These are phyloP conservation scores for Chenopodium formosanum DNA, from an alignment of 148 eudicot species.

Conservation along the genomic window DNA sequence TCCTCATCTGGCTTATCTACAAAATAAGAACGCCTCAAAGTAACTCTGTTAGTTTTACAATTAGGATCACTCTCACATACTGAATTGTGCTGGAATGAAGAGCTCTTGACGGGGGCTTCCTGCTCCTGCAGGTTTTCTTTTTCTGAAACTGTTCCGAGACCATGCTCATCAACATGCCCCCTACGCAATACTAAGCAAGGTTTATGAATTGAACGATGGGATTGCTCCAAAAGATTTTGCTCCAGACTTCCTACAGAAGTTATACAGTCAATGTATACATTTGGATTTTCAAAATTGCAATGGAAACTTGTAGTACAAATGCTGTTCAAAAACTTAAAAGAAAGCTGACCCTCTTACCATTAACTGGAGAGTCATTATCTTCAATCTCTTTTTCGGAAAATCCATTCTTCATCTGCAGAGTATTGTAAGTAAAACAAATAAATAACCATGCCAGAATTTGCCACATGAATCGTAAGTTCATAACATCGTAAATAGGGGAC, in stretches of 20 bases:
- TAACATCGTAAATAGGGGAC: background rate
- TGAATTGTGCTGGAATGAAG: constrained; percentile 18
- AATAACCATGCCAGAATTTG: background rate
- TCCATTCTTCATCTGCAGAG: constrained; percentile 38
- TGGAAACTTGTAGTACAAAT: background rate
- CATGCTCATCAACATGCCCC: constrained; percentile 30
- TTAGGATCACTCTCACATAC: constrained; percentile 15
- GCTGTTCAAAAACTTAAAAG: background rate
- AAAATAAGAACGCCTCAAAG: constrained; percentile 64
- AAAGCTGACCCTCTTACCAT: constrained; percentile 38
- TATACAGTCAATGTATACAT: constrained; percentile 8
- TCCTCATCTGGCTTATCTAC: constrained; percentile 36
- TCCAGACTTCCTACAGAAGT: constrained; percentile 33
- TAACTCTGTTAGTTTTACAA: constrained; percentile 21
- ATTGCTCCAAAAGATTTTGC: constrained; percentile 33
- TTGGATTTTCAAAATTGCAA: background rate
- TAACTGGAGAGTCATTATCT: constrained; percentile 25
- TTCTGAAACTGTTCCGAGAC: constrained; percentile 24
- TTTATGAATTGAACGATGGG: constrained; percentile 44
- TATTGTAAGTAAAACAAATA: background rate
- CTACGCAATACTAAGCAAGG: constrained; percentile 52
- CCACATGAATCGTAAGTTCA: background rate
- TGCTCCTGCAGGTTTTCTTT: constrained; percentile 22
- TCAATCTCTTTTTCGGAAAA: constrained; percentile 19
- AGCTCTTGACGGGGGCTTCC: constrained; percentile 16